phyloP scores from a whole-genome alignment of 2,329 filamentous ascomycete genomes.

The Penicillium sumatraense region DNA sequence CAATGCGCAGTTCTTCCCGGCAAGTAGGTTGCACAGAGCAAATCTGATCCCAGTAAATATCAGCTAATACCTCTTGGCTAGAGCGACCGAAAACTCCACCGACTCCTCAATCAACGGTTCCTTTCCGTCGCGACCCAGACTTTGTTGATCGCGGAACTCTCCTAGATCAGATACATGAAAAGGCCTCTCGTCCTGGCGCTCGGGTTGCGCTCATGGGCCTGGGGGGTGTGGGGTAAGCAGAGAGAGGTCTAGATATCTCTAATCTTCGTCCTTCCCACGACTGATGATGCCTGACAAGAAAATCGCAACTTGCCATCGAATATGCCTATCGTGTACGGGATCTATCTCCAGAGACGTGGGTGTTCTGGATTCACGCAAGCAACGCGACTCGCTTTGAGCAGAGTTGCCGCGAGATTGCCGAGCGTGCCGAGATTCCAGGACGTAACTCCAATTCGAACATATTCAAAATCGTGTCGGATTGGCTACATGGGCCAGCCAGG shows the following conservation, averaged over 20 bases:
- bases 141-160: neutral
- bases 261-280: neutral
- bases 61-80: neutral
- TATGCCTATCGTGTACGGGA: neutral
- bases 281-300: neutral
- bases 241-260: too few species aligned
- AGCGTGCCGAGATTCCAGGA: conserved; percentile 10
- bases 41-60: neutral
- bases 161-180: neutral
- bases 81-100: neutral
- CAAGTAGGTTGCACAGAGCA: conserved; percentile 26
- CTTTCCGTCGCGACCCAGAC: neutral
- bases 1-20: neutral
- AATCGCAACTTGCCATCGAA: neutral
- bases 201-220: neutral
- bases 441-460: conserved; percentile 36
- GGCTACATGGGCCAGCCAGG: conserved; percentile 23
- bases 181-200: neutral
- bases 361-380: neutral
- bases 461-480: conserved; percentile 31
- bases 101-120: neutral
- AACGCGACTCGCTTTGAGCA: neutral
- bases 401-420: neutral
- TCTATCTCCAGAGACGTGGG: neutral
- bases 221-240: neutral